A percentile compares a stretch with the other conserved stretches of the same genome.
Evolutionary conservation across 1,139 yeast species (phyloP).

Genomic region (Lodderomyces theae): DNA sequence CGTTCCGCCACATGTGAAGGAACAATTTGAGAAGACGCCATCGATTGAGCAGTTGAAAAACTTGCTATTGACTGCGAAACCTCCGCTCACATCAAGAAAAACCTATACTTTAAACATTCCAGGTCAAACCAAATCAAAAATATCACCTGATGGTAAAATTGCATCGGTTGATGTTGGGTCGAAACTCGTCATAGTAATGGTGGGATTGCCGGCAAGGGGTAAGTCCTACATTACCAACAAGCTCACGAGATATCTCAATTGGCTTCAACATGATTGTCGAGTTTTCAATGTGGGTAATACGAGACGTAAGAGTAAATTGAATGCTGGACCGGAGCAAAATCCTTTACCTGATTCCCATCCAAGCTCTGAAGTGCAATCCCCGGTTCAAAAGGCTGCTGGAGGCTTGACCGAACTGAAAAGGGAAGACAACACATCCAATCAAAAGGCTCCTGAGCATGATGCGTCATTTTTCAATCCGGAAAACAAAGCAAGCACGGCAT

Average conservation of each 20-base stretch:
- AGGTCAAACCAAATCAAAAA: slow-evolving; percentile 81
- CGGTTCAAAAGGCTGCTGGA: slow-evolving; percentile 12
- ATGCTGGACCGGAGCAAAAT: slow-evolving; percentile 66
- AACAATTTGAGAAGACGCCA: slow-evolving; percentile 40
- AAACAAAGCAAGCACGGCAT: slow-evolving; percentile 58
- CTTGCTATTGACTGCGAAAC: slow-evolving; percentile 36
- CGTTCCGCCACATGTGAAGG: slow-evolving; percentile 35
- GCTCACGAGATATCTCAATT: slow-evolving; percentile 79
- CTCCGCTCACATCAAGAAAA: slow-evolving; percentile 41
- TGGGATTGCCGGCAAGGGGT: slow-evolving; percentile 91
- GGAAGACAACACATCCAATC: slow-evolving; percentile 17
- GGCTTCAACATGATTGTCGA: slow-evolving; percentile 87
- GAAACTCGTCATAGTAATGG: slow-evolving; percentile 89
- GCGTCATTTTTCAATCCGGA: slow-evolving; percentile 88
- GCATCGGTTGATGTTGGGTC: slow-evolving; percentile 73
- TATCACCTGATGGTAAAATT: slow-evolving; percentile 79
- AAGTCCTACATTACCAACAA: slow-evolving; percentile 91
- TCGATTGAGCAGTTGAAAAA: slow-evolving; percentile 41
- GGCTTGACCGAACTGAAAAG: neutral
- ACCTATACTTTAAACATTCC: slow-evolving; percentile 90
- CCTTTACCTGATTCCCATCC: slow-evolving; percentile 67
- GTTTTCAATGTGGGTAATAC: slow-evolving; percentile 96
- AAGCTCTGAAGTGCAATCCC: slow-evolving; percentile 21
- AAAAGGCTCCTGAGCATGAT: slow-evolving; percentile 41
- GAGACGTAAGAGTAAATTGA: slow-evolving; percentile 67